These are phyloP conservation scores for Porpolomopsis calyptriformis DNA, from an alignment of 768 basidiomycete species.

Conservation along the genomic window DNA sequence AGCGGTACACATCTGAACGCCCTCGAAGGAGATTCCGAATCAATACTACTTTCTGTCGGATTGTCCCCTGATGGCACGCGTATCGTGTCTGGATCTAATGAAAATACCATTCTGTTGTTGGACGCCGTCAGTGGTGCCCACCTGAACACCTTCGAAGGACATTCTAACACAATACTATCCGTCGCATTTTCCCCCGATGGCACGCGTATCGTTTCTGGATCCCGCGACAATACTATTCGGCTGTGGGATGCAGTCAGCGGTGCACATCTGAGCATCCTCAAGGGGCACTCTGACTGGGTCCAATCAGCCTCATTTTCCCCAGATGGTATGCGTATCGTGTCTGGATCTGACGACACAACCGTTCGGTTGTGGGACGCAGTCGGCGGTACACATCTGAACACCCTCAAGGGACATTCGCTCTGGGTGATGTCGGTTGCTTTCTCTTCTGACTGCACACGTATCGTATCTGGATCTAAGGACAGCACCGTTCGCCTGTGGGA, in stretches of 20 bases:
- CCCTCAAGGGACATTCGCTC: background rate
- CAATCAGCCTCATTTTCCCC: conserved; percentile 18
- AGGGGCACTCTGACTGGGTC: conserved; percentile 3
- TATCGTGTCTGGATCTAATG: conserved; percentile 89
- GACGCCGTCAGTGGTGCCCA: conserved; percentile 40
- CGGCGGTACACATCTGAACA: background rate
- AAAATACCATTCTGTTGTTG: conserved; percentile 87
- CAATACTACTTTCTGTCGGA: conserved; percentile 14
- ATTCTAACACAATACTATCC: background rate
- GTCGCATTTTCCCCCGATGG: background rate
- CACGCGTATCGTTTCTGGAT: background rate
- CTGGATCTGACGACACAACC: conserved; percentile 8
- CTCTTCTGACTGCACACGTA: background rate
- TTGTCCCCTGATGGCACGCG: conserved; percentile 60
- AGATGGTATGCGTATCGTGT: conserved; percentile 15
- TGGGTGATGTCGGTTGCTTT: background rate
- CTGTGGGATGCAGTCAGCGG: background rate
- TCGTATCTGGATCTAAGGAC: background rate
- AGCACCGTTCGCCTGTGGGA: background rate
- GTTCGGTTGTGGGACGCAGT: background rate
- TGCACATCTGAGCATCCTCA: background rate
- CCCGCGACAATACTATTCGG: background rate
- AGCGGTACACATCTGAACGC: background rate
- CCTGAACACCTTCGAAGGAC: background rate
- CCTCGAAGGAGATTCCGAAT: background rate